phyloP scores from a whole-genome alignment of 768 basidiomycete species.

The Gymnopilus junonius region DNA sequence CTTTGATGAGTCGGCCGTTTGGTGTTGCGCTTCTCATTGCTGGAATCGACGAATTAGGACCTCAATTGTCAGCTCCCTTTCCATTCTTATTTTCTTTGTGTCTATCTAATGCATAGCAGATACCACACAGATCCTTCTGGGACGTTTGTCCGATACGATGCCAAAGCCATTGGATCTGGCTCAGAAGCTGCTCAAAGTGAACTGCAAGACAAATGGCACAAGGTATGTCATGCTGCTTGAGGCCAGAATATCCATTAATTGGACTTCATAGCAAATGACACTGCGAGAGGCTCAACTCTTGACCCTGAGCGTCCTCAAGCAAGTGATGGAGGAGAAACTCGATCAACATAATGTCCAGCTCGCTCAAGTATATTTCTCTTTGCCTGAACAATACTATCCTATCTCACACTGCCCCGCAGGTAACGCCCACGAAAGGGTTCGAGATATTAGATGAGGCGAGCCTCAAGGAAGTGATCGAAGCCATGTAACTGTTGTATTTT shows the following conservation, averaged over 20 bases:
- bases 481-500: slow-evolving; percentile 56
- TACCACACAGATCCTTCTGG: slow-evolving; percentile 99
- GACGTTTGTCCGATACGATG: slow-evolving; percentile 95
- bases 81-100: neutral
- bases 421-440: slow-evolving; percentile 85
- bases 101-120: slow-evolving; percentile 44
- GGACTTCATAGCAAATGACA: slow-evolving; percentile 78
- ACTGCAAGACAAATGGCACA: slow-evolving; percentile 96
- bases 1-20: slow-evolving; percentile 99
- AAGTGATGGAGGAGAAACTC: slow-evolving; percentile 99
- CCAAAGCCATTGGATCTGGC: slow-evolving; percentile 98
- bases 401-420: slow-evolving; percentile 44
- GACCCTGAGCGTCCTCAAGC: slow-evolving; percentile 89
- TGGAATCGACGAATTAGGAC: slow-evolving; percentile 95
- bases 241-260: neutral
- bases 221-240: slow-evolving; percentile 50
- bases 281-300: slow-evolving; percentile 86
- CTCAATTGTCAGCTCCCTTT: slow-evolving; percentile 78
- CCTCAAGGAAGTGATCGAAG: slow-evolving; percentile 85
- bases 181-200: slow-evolving; percentile 98
- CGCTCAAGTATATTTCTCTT: slow-evolving; percentile 68
- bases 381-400: neutral
- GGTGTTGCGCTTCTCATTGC: slow-evolving; percentile 97
- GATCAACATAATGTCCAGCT: slow-evolving; percentile 99
- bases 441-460: slow-evolving; percentile 83